These are phyloP conservation scores for Bondarzewia mesenterica DNA, from an alignment of 1,284 basidiomycete genomes.

Conservation along the genomic window DNA sequence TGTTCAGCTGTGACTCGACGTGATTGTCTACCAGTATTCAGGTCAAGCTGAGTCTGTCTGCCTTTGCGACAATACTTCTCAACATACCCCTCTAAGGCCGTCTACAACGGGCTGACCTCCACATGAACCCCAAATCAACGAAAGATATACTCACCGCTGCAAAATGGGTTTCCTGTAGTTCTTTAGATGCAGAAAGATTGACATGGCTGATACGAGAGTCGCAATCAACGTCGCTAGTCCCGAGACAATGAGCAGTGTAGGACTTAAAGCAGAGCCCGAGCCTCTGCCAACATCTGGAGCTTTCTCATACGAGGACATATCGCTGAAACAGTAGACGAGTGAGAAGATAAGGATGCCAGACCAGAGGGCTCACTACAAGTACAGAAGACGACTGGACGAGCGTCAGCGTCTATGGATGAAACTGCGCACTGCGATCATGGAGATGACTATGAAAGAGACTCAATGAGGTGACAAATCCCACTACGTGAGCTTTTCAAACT, in stretches of 20 bases:
- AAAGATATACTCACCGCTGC: slow-evolving; percentile 47
- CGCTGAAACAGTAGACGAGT: too few relatives aligned
- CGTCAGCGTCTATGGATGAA: neutral
- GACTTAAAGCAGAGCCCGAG: slow-evolving; percentile 36
- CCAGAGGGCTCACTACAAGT: too few relatives aligned
- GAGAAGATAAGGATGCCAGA: too few relatives aligned
- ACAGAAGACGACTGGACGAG: neutral
- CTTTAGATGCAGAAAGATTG: slow-evolving; percentile 85
- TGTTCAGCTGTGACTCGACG: too few relatives aligned
- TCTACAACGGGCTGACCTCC: too few relatives aligned
- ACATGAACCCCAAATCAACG: too few relatives aligned
- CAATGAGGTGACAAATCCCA: too few relatives aligned
- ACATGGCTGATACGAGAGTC: slow-evolving; percentile 73
- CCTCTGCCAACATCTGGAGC: slow-evolving; percentile 18
- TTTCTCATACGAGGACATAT: neutral
- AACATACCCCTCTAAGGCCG: too few relatives aligned
- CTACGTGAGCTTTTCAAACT: neutral
- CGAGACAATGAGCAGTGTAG: slow-evolving; percentile 51
- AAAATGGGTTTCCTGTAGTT: slow-evolving; percentile 81
- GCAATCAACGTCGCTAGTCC: slow-evolving; percentile 62
- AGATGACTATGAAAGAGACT: too few relatives aligned
- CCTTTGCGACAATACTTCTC: too few relatives aligned
- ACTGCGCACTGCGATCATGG: neutral
- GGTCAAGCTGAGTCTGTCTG: too few relatives aligned
- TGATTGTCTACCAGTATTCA: too few relatives aligned